These are phyloP conservation scores for Amoeboradix gromovi DNA, from an alignment of 371 early-diverging fungal genomes.

Conservation along the genomic window DNA sequence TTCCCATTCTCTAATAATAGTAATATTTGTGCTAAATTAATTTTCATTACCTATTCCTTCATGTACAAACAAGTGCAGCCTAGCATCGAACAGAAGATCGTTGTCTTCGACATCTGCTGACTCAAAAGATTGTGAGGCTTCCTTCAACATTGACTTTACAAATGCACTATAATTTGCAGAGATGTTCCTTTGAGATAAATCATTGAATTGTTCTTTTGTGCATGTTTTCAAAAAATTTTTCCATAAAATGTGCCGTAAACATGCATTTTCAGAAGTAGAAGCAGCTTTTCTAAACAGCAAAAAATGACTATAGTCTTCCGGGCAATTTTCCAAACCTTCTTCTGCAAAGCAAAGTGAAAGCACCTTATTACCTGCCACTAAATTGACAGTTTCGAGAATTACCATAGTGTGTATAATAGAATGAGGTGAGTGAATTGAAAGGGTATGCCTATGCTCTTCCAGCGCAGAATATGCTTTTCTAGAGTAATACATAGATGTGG, in stretches of 20 bases:
- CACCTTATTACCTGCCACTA: background rate
- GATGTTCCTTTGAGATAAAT: background rate
- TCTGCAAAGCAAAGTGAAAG: background rate
- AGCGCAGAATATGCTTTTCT: background rate
- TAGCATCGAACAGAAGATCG: background rate
- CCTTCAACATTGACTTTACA: background rate
- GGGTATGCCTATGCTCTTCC: background rate
- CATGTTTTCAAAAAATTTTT: background rate
- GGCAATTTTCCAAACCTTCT: background rate
- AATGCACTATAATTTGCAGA: background rate
- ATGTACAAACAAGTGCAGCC: background rate
- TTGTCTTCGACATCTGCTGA: background rate
- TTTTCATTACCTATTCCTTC: background rate
- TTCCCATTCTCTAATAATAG: background rate
- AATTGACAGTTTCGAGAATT: background rate
- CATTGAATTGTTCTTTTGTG: background rate
- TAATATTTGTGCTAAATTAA: background rate
- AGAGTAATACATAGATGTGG: background rate
- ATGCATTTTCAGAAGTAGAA: background rate
- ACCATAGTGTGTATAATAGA: background rate
- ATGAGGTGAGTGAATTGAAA: background rate
- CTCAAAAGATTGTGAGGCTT: background rate
- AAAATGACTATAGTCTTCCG: background rate
- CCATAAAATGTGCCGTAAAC: background rate
- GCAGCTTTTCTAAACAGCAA: background rate